These are phyloP conservation scores for Claviceps monticola DNA, from an alignment of 2,329 filamentous ascomycete species.

Conservation along the genomic window DNA sequence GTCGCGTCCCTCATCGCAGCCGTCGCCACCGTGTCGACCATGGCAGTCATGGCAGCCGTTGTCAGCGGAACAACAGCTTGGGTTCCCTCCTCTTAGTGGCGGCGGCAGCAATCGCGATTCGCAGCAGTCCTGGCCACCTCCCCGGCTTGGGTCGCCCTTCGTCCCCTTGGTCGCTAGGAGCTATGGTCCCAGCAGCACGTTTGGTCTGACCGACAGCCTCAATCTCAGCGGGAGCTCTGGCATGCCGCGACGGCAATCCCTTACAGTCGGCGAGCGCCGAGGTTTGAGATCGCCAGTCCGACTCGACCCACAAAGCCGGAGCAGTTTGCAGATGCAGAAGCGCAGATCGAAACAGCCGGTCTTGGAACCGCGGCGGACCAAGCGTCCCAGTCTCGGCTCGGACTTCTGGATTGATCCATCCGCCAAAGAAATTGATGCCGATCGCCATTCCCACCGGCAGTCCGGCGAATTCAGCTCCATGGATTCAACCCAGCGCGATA, in stretches of 20 bases:
- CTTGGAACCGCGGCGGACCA: constrained; percentile 32
- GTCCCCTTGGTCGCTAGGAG: constrained; percentile 42
- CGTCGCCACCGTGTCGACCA: not conserved
- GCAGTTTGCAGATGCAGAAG: constrained; percentile 43
- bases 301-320: constrained; percentile 31
- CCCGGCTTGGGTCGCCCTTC: constrained; percentile 40
- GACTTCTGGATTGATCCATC: constrained; percentile 39
- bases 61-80: constrained; percentile 1
- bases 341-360: constrained; percentile 34
- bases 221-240: constrained; percentile 13
- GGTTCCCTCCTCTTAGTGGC: not conserved
- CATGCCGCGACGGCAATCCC: constrained; percentile 29
- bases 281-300: constrained; percentile 40
- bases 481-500: constrained; percentile 19
- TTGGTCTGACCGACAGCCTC: constrained; percentile 27
- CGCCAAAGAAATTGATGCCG: constrained; percentile 10
- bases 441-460: constrained; percentile 8
- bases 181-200: constrained; percentile 48
- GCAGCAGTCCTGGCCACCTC: constrained; percentile 8
- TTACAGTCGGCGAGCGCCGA: constrained; percentile 35
- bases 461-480: constrained; percentile 22
- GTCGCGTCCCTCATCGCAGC: not conserved
- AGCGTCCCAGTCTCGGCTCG: constrained; percentile 39
- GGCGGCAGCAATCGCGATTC: constrained; percentile 11
- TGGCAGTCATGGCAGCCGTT: not conserved